Evolutionary conservation across 2,329 filamentous ascomycete genomes (phyloP), one percentile per base, ranked within the genome.

Genomic region (Claviceps sp.): DNA sequence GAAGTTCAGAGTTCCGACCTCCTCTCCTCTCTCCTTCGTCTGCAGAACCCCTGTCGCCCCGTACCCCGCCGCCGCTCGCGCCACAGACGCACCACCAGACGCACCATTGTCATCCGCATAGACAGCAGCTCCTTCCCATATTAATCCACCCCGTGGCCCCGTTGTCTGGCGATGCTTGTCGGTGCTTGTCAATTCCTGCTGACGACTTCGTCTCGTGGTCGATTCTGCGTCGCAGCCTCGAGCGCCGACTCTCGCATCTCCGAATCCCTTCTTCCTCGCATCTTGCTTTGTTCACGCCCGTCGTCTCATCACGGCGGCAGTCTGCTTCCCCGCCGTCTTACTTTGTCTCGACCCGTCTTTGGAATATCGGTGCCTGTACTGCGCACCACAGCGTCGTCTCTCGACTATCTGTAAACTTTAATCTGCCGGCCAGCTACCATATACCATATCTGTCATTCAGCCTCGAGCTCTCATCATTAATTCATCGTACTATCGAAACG

Each of bases 151-250:
- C 48, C 26, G 43, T 8, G n/a, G n/a, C 41, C 47, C 38, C 51
- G 19, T 30, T 41, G 19, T 37, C 19, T 42, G 42, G 45, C 42
- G 49, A 44, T 45, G 24, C 50, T 39, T 3, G 0, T 52, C 40
- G 24, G 46, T 39, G 4, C 0, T 52, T 10, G 47, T 17, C 34
- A 16, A 22, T 14, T 49, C 5, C 51, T 47, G 51, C 38, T 44
- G 51, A 47, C 48, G 48, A 50, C 48, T 38, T 37, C 30, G 43
- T 47, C 48, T 50, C 40, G 19, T 47, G 26, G 47, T 50, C 48
- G 47, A 11, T 34, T 47, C 38, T 53, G 44, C 43, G 44, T 50
- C 51, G 51, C 51, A 47, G 37, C 47, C 11, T 50, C 42, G 22
- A 22, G 42, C 51, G 47, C 41, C 22, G 51, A 38, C 43, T 43